phyloP scores from a whole-genome alignment of 768 basidiomycete genomes.

The Vararia minispora region DNA sequence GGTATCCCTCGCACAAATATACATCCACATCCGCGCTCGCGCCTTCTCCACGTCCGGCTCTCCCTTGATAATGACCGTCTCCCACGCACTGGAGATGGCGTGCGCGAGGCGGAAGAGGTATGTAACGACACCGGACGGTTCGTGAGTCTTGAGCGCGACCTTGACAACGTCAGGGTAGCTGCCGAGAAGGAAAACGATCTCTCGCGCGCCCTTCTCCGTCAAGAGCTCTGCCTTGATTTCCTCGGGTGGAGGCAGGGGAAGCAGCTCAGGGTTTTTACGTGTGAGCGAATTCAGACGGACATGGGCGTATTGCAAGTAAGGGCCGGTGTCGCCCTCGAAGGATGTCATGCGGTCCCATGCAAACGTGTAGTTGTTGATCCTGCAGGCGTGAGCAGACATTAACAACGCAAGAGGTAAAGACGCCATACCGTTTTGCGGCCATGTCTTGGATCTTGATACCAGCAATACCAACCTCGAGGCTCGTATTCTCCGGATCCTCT shows the following conservation, averaged over 20 bases:
- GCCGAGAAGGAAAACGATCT: conserved; percentile 79
- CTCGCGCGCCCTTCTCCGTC: conserved; percentile 64
- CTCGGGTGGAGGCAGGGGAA: conserved; percentile 62
- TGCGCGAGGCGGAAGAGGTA: conserved; percentile 83
- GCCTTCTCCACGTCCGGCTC: conserved; percentile 70
- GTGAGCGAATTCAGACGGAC: conserved; percentile 85
- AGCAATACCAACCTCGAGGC: conserved; percentile 81
- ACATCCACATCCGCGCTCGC: conserved; percentile 79
- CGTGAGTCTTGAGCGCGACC: conserved; percentile 72
- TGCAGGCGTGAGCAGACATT: conserved; percentile 19
- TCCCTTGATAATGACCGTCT: conserved; percentile 76
- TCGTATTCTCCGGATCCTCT: conserved; percentile 74
- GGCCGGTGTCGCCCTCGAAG: conserved; percentile 93
- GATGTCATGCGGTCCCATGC: conserved; percentile 91
- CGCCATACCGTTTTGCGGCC: conserved; percentile 75
- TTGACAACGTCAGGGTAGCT: conserved; percentile 88
- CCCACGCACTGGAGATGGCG: conserved; percentile 88
- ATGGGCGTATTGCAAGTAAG: conserved; percentile 95
- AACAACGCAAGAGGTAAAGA: neutral
- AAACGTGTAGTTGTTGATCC: conserved; percentile 94
- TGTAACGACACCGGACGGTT: conserved; percentile 87
- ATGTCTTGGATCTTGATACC: conserved; percentile 98
- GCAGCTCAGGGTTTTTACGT: conserved; percentile 82
- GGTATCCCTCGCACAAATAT: conserved; percentile 83
- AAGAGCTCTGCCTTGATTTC: conserved; percentile 62